Evolutionary conservation across 2,329 filamentous ascomycete species (phyloP).

Genomic region (Pseudogymnoascus sp.): DNA sequence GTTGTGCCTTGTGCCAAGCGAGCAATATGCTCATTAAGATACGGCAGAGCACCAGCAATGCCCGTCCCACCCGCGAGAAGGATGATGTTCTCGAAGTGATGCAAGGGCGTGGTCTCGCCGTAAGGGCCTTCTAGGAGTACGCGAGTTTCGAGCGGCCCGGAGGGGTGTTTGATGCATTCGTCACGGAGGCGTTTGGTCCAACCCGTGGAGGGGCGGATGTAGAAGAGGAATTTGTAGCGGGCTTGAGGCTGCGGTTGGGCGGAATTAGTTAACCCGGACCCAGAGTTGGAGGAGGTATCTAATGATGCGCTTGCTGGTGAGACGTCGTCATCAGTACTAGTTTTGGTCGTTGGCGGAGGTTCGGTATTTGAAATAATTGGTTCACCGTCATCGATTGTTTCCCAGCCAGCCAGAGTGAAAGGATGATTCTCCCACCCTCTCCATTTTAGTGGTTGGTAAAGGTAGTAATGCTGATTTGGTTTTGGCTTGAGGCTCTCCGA

Average conservation of each 20-base stretch:
- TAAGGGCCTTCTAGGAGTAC: conserved; percentile 41
- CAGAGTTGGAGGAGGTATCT: not conserved
- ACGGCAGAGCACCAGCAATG: conserved; percentile 36
- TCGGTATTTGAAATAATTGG: not conserved
- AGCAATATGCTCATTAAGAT: conserved; percentile 29
- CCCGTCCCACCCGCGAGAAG: conserved; percentile 41
- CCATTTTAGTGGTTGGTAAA: conserved; percentile 39
- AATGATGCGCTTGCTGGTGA: not conserved
- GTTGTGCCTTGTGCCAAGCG: conserved; percentile 15
- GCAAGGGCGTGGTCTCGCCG: conserved; percentile 34
- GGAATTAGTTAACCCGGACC: not conserved
- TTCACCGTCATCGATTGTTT: not conserved
- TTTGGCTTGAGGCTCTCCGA: conserved; percentile 29
- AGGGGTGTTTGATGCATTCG: conserved; percentile 27
- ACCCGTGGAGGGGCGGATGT: conserved; percentile 43
- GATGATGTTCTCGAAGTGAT: conserved; percentile 33
- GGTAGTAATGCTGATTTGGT: conserved; percentile 43
- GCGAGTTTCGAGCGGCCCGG: conserved; percentile 22
- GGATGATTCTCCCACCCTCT: conserved; percentile 45
- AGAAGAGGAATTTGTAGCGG: conserved; percentile 36
- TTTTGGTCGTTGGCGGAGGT: not conserved
- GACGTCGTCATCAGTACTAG: not conserved
- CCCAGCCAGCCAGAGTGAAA: conserved; percentile 36
- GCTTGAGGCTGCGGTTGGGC: conserved; percentile 12
- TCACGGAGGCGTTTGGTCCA: conserved; percentile 41